Evolutionary conservation across 75 land plant species (phyloP).

Genomic region (Cunninghamia lanceolata): DNA sequence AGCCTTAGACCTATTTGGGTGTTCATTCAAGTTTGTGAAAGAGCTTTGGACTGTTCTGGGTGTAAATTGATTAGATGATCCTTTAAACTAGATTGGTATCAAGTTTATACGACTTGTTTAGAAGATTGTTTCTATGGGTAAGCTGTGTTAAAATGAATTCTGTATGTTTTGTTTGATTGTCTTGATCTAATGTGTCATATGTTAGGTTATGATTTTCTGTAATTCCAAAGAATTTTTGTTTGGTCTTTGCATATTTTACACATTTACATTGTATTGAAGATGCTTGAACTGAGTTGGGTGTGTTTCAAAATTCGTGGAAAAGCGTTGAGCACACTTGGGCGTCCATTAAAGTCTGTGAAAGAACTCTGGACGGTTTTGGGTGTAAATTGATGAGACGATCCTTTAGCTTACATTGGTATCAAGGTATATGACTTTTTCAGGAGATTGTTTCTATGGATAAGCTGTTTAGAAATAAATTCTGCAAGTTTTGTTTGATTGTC

Average conservation of each 20-base stretch:
- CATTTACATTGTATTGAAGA: not conserved
- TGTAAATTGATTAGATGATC: too few relatives aligned
- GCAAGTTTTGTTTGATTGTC: not conserved
- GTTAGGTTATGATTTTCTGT: not conserved
- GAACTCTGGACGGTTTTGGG: too few relatives aligned
- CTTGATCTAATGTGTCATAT: not conserved
- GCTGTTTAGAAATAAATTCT: not conserved
- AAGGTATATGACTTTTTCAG: not conserved
- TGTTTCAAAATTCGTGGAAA: too few relatives aligned
- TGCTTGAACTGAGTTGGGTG: too few relatives aligned
- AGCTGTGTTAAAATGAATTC: not conserved
- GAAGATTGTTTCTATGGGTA: not conserved
- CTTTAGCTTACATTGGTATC: not conserved
- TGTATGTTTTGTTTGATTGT: not conserved
- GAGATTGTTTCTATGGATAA: not conserved
- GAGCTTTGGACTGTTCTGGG: too few relatives aligned
- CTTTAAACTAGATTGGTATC: too few relatives aligned
- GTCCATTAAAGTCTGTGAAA: too few relatives aligned
- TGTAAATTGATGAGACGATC: not conserved
- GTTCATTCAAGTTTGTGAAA: too few relatives aligned
- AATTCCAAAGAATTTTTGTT: not conserved
- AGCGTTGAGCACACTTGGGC: too few relatives aligned
- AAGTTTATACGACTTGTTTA: not conserved
- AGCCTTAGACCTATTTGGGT: too few relatives aligned
- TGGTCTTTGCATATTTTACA: not conserved